Evolutionary conservation across 2,329 filamentous ascomycete genomes (phyloP), one percentile per base, ranked within the genome.

Genomic region (Stachybotrys elegans): DNA sequence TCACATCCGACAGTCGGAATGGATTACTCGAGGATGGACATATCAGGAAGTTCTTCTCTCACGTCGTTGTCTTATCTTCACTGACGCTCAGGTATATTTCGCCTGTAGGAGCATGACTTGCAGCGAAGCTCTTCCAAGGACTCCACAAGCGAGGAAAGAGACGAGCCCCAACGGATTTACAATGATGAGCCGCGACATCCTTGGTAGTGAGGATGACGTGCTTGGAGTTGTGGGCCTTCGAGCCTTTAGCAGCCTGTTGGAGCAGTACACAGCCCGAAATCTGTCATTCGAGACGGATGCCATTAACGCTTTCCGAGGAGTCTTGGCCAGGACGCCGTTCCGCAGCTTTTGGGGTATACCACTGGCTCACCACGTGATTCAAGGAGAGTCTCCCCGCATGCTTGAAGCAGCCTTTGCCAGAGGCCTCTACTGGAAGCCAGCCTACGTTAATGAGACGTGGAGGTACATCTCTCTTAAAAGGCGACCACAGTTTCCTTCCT

Each of bases 1-100:
- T 45, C 22, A 19, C 34, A 29, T 19, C 2, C 13, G 32, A 22
- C 14, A 12, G 9, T 17, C 19, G n/a, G 21, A 41, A 14, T 45
- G 43, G 43, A 22, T 29, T 5, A 34, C 43, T 9, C 36, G 43
- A 9, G 43, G 36, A 13, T 44, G 43, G 43, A 45, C 43, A 35
- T 45, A 41, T 29, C 43, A 45, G 25, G 43, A 45, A 41, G 29
- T 21, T 16, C 16, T 41, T 13, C 20, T 45, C 5, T 35, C 37
- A 3, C 19, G 25, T 4, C 20, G 37, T 12, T 32, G 32, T n/a
- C 38, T 45, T 12, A 32, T 34, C n/a, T 41, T 45, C 11, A 45
- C 43, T 19, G 21, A 22, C 7, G 12, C n/a, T 17, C 43, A 45
- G 27, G 16, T 41, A n/a, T 29, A 29, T n/a, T 9, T 29, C 9